A percentile compares a stretch with the other conserved stretches of the same genome.
Conservation (phyloP, 331 rosid species). For the Acacia pycnantha region DNA sequence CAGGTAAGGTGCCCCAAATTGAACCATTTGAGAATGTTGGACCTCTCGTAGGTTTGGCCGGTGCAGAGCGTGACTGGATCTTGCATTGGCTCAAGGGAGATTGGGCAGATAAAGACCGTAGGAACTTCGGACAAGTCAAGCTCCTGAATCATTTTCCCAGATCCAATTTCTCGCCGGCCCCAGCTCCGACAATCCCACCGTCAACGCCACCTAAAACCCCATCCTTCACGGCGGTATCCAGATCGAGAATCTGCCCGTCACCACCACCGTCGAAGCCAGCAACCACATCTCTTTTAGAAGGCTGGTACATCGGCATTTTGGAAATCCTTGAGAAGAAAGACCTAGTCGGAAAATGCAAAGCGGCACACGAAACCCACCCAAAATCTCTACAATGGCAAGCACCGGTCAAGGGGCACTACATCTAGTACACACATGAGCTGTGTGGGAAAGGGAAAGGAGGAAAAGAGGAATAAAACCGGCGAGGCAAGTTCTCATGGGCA, state of each 20-base stretch:
- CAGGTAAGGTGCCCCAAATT: slow-evolving; percentile 75
- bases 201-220: slow-evolving; percentile 70
- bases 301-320: slow-evolving; percentile 72
- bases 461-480: slow-evolving; percentile 1
- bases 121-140: slow-evolving; percentile 75
- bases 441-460: slow-evolving; percentile 8
- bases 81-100: slow-evolving; percentile 86
- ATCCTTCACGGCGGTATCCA: slow-evolving; percentile 81
- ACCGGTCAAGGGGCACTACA: slow-evolving; percentile 42
- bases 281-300: slow-evolving; percentile 44
- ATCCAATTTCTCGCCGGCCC: slow-evolving; percentile 65
- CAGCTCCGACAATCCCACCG: slow-evolving; percentile 44
- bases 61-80: slow-evolving; percentile 99
- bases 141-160: slow-evolving; percentile 81
- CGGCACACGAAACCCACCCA: neutral
- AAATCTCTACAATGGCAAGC: slow-evolving; percentile 35
- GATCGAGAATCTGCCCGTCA: slow-evolving; percentile 83
- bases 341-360: neutral
- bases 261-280: slow-evolving; percentile 66
- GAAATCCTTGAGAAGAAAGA: slow-evolving; percentile 19
- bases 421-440: slow-evolving; percentile 34
- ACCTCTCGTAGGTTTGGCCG: slow-evolving; percentile 85
- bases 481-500: slow-evolving; percentile 26
- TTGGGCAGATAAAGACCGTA: slow-evolving; percentile 84
- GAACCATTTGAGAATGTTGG: slow-evolving; percentile 88